A percentile compares a stretch with the other conserved stretches of the same genome.
These are phyloP conservation scores for Dendrobium chrysotoxum DNA, from an alignment of 106 monocot genomes.

Conservation along the genomic window DNA sequence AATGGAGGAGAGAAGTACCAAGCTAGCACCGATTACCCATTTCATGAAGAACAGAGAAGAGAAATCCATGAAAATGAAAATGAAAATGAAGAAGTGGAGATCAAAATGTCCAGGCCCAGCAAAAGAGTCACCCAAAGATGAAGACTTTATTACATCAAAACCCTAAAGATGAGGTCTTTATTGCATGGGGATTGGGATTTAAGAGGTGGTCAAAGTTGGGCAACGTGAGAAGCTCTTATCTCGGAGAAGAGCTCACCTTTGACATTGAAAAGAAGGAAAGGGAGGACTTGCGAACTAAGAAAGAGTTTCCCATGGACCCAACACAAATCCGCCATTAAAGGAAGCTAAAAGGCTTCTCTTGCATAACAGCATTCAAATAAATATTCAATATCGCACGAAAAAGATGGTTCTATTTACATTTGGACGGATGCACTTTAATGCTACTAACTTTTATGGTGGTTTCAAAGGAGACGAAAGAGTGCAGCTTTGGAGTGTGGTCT, in stretches of 20 bases:
- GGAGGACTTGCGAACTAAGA: neutral
- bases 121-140: neutral
- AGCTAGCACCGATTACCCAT: neutral
- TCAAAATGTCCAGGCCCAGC: neutral
- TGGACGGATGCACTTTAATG: slow-evolving; percentile 6
- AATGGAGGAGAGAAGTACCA: neutral
- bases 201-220: neutral
- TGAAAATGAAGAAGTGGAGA: neutral
- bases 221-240: neutral
- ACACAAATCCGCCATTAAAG: slow-evolving; percentile 9
- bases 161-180: neutral
- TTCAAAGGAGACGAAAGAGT: neutral
- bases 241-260: neutral
- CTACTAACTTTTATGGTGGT: neutral
- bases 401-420: neutral
- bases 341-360: neutral
- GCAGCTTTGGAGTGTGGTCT: neutral
- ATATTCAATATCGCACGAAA: no score
- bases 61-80: neutral
- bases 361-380: no score
- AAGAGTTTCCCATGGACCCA: slow-evolving; percentile 3
- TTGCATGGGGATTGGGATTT: neutral
- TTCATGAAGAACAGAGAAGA: neutral
- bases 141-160: neutral
- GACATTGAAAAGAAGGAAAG: neutral